Percentiles rank a stretch among this genome's conserved stretches.
phyloP scores from a whole-genome alignment of 148 eudicot species.

The Cornus florida region DNA sequence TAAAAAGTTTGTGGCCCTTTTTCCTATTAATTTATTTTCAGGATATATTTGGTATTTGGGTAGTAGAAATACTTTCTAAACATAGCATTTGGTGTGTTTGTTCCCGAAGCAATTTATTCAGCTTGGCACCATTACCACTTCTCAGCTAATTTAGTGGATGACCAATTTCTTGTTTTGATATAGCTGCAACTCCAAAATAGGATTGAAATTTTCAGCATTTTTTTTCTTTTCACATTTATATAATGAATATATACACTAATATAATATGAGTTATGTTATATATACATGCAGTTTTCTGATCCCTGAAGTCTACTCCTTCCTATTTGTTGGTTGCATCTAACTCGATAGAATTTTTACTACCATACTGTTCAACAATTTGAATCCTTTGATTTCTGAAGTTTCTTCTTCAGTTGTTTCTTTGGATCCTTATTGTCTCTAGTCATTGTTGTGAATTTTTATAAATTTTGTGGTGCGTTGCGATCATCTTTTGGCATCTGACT shows the following conservation, averaged over 20 bases:
- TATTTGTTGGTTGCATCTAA: no score
- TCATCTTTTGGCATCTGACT: neutral
- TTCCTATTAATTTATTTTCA: neutral
- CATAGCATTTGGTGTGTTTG: neutral
- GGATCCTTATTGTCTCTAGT: neutral
- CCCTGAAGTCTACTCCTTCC: no score
- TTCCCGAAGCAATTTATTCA: no score
- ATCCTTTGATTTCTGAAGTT: neutral
- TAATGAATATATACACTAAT: no score
- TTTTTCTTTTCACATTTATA: neutral
- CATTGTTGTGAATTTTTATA: neutral
- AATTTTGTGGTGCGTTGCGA: neutral
- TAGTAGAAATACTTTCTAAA: no score
- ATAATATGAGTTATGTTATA: no score
- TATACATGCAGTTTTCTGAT: no score
- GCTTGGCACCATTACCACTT: neutral
- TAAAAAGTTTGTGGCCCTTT: neutral
- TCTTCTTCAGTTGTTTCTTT: neutral
- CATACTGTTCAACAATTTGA: no score
- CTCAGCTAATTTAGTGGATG: neutral
- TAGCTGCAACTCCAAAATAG: neutral
- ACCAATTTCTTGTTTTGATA: neutral
- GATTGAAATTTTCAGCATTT: neutral
- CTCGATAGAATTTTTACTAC: no score
- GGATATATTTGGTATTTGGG: neutral